Evolutionary conservation across 202 grass and related monocot genomes (phyloP), one percentile per base, ranked within the genome.

Genomic region (Digitaria exilis): DNA sequence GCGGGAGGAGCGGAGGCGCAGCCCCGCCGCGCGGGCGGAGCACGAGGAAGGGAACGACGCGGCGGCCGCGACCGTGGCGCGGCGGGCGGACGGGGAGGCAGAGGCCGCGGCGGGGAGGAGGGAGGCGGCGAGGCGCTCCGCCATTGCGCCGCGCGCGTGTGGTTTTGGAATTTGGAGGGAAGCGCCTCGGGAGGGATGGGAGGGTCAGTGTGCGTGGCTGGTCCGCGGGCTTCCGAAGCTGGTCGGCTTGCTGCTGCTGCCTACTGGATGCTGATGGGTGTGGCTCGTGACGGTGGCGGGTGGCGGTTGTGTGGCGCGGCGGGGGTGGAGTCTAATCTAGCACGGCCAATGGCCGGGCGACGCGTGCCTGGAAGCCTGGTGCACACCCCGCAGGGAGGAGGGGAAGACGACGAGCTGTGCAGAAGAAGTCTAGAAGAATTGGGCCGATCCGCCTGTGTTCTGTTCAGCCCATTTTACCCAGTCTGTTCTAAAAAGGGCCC

Each of bases 111-210:
- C 69, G 29, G 88, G 82, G 62, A 84, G 84, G 54, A 88, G 51
- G 43, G 87, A 78, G 41, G 92, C 72, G 58, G 91, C 76, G 61
- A 98, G 69, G 39, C 90, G 88, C 66, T 93, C 90, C 60, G 92
- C 84, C 95, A 97, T 97, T 70, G 82, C 78, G 52, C 49, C 45
- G 60, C 60, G 86, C 57, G 43, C 7, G 67, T 8, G 85, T 22
- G 34, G 25, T 59, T 62, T 69, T 63, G 41, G 76, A 56, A 17
- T 32, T 71, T 57, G 26, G 87, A 80, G 45, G n/a, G 39, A 31
- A 45, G 73, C 70, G 76, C 4, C 24, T 26, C 22, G 31, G 44
- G 16, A 16, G 0, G 57, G 35, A 70, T 10, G 44, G 59, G 60
- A 0, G 43, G 44, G 43, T 15, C 63, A 19, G 74, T 11, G 77